Percentiles rank a stretch among this genome's conserved stretches.
Evolutionary conservation across 1,139 yeast species (phyloP).

Genomic region (Taiozyma onychis): DNA sequence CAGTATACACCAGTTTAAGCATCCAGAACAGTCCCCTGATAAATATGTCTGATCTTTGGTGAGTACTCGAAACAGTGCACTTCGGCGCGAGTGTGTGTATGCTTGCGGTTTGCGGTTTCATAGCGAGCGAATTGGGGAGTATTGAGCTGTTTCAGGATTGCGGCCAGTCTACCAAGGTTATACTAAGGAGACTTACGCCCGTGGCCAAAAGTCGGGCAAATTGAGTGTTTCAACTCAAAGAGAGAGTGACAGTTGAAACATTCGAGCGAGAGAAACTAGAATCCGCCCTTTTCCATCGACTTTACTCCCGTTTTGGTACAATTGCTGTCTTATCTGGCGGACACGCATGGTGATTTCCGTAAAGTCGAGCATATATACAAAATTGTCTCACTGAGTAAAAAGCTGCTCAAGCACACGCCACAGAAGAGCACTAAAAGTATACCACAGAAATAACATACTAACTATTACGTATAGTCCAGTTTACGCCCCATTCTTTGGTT

Average conservation of each 20-base stretch:
- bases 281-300: neutral
- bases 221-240: neutral
- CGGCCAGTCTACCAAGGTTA: neutral
- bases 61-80: constrained; percentile 10
- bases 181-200: neutral
- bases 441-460: neutral
- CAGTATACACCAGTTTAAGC: neutral
- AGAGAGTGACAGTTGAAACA: neutral
- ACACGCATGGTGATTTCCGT: neutral
- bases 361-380: neutral
- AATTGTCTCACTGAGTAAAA: neutral
- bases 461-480: constrained; percentile 25
- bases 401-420: neutral
- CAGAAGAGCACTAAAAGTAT: neutral
- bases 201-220: neutral
- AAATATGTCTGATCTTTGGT: constrained; percentile 33
- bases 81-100: neutral
- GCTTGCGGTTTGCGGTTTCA: neutral
- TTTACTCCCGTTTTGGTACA: neutral
- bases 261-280: neutral
- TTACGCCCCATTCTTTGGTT: constrained; percentile 81
- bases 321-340: neutral
- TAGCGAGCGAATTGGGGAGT: neutral
- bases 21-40: neutral
- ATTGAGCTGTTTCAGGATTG: neutral